Base-by-base conservation (phyloP, 176 grass and related monocot genomes). In the Musa troglodytarum region DNA sequence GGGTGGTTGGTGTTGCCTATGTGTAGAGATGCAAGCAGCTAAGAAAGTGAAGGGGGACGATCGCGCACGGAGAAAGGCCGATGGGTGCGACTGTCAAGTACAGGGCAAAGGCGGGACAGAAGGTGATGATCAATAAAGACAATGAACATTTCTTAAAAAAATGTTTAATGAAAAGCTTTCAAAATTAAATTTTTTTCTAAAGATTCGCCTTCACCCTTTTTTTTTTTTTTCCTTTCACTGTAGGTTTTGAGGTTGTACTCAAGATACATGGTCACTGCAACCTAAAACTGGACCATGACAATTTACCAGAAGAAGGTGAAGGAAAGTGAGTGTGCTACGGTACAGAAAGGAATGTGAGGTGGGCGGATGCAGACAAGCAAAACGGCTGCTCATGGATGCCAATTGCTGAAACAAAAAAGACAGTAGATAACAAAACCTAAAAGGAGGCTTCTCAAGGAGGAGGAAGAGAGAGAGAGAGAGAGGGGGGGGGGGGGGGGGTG, bases 11-110 rank as follows among this genome's bases (percentile, higher is more conserved):
- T 2, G 1, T 28, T 28, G 26, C 1, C 26, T 1, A 25, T 25
- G 25, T 25, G 25, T 1, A 1, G 0, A 25, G 26, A 2, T 1
- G 26, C 0, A 6, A 0, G 4, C 0, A 0, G 4, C 3, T 43
- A 43, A 43, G 4, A 5, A 43, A 43, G 34, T 6, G 34, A 0
- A 43, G 0, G 3, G 0, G 4, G 34, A 0, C 0, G 0, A 5
- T 43, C 4, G 4, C 0, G 4, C 0, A 43, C 4, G 0, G 0
- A 0, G 0, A 43, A 6, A 0, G 0, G 34, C 0, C 4, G 34
- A 43, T 43, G 34, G 34, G 4, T 43, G 3, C 0, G 4, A 4
- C 0, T 43, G 3, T 34, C 29, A 34, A 5, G 4, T 6, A 4
- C 0, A 4, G 34, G 4, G 6, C 34, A 0, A 5, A 43, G 34